Percentiles rank a stretch among this genome's conserved stretches.
phyloP scores from a whole-genome alignment of 306 rosid genomes.

The Hippophae rhamnoides region DNA sequence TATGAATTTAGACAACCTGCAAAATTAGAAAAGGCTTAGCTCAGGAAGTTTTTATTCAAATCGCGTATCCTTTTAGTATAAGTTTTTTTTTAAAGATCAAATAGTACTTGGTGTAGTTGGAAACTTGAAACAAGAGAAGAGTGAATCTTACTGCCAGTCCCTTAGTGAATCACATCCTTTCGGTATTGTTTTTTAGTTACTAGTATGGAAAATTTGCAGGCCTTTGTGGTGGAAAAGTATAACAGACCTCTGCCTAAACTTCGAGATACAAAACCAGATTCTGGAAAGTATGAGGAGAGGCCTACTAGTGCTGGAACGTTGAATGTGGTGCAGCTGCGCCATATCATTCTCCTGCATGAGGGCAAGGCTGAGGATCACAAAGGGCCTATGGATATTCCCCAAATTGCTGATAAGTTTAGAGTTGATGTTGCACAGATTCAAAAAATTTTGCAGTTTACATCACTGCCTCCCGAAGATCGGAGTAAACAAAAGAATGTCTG shows the following conservation, averaged over 20 bases:
- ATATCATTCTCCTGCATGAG: conserved; percentile 52
- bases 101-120: no score
- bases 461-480: conserved; percentile 60
- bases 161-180: background rate
- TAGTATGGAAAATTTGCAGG: conserved; percentile 30
- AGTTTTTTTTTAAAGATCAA: no score
- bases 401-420: conserved; percentile 52
- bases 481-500: conserved; percentile 26
- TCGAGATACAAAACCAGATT: conserved; percentile 57
- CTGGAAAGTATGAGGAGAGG: conserved; percentile 53
- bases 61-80: no score
- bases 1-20: no score
- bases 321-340: conserved; percentile 76
- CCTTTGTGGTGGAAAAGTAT: conserved; percentile 57
- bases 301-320: conserved; percentile 61
- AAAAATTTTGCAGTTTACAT: conserved; percentile 53
- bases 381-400: conserved; percentile 56
- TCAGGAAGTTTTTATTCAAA: background rate
- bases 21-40: no score
- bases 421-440: conserved; percentile 47
- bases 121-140: no score
- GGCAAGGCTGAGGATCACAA: conserved; percentile 76
- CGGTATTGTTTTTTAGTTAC: background rate
- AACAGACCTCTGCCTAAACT: conserved; percentile 71
- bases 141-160: no score